Conservation (phyloP, 192 early-diverging fungal genomes). For the Coemansia sp. region DNA sequence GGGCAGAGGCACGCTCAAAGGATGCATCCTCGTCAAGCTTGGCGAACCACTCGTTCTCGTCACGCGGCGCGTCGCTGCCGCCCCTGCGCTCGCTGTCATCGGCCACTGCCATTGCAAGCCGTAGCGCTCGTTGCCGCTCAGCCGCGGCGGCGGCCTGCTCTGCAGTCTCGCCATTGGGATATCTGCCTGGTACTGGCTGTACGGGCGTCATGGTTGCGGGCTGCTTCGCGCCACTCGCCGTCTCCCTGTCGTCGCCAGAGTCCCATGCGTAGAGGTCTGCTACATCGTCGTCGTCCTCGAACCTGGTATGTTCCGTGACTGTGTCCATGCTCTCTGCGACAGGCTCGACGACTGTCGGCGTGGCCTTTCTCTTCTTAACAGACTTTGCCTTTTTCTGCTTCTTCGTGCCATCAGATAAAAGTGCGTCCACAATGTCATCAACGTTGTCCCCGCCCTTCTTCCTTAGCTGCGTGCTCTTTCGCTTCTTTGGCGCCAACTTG, state of each 20-base stretch:
- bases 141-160: constrained; percentile 6
- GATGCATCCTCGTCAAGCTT: constrained; percentile 24
- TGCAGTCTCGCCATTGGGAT: not conserved
- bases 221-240: not conserved
- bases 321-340: not conserved
- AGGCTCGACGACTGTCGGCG: not conserved
- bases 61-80: constrained; percentile 22
- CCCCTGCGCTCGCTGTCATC: constrained; percentile 10
- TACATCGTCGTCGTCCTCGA: constrained; percentile 31
- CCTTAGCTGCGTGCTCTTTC: constrained; percentile 4
- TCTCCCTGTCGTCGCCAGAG: not conserved
- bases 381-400: not conserved
- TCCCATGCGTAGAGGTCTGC: constrained; percentile 50
- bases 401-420: constrained; percentile 18
- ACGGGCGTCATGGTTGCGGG: too few relatives aligned
- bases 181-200: not conserved
- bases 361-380: not conserved
- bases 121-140: constrained; percentile 32
- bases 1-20: not conserved
- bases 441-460: constrained; percentile 6
- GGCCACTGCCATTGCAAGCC: constrained; percentile 34
- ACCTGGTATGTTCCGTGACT: not conserved
- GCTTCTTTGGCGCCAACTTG: not conserved
- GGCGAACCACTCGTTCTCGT: constrained; percentile 39
- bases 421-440: constrained; percentile 45